Conservation (phyloP, 352 stramenopile species). For the Phytopythium oedochilum region DNA sequence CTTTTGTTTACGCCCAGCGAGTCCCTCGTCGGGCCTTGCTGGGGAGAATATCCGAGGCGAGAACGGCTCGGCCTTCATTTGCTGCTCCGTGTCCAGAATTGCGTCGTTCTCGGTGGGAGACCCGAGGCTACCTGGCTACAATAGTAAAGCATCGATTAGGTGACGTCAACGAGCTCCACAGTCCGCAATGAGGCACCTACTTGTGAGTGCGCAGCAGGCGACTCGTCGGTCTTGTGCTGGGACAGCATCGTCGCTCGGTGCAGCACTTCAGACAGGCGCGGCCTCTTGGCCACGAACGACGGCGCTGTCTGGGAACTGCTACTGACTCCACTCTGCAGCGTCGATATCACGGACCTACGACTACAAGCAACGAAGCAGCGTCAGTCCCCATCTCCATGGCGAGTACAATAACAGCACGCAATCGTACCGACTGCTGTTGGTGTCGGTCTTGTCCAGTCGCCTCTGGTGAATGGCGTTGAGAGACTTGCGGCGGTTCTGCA, state of each 20-base stretch:
- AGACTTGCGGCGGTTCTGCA: constrained; percentile 30
- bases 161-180: not conserved
- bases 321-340: not conserved
- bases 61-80: constrained; percentile 56
- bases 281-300: constrained; percentile 14
- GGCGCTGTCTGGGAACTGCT: not conserved
- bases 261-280: constrained; percentile 47
- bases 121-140: not conserved
- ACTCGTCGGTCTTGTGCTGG: constrained; percentile 23
- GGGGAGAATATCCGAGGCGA: constrained; percentile 53
- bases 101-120: constrained; percentile 25
- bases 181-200: constrained; percentile 5
- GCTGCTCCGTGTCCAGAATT: constrained; percentile 53
- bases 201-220: constrained; percentile 4
- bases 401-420: not conserved
- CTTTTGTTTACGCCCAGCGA: constrained; percentile 10
- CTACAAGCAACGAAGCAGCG: constrained; percentile 1
- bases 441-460: not conserved
- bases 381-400: not conserved
- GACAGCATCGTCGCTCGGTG: constrained; percentile 57
- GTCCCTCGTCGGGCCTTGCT: constrained; percentile 17
- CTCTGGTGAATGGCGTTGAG: constrained; percentile 24
- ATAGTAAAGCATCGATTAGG: constrained; percentile 3
- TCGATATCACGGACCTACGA: constrained; percentile 18
- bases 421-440: not conserved